These are phyloP conservation scores for Fusarium abutilonis DNA, from an alignment of 2,329 filamentous ascomycete genomes.

Conservation along the genomic window DNA sequence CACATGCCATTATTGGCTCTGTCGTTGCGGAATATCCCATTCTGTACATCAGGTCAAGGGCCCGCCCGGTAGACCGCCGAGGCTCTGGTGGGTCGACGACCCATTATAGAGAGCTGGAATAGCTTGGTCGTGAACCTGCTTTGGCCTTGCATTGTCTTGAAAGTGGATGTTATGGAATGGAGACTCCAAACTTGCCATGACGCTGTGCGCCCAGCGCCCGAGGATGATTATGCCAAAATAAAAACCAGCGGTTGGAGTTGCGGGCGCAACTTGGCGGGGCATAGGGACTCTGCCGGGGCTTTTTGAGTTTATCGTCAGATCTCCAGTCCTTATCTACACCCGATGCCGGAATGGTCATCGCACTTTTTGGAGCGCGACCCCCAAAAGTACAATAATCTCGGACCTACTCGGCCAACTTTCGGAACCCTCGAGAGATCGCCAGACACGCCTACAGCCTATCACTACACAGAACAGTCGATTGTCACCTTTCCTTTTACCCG, in stretches of 20 bases:
- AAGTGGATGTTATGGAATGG: constrained; percentile 17
- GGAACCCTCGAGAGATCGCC: constrained; percentile 2
- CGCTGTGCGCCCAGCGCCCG: background rate
- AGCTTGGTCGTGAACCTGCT: constrained; percentile 37
- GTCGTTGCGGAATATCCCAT: constrained; percentile 34
- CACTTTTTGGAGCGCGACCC: background rate
- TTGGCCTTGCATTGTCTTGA: constrained; percentile 21
- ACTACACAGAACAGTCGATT: background rate
- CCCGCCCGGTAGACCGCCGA: constrained; percentile 31
- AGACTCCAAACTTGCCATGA: constrained; percentile 10
- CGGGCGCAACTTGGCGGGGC: constrained; percentile 31
- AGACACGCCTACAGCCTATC: background rate
- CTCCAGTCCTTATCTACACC: constrained; percentile 41
- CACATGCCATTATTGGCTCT: constrained; percentile 39
- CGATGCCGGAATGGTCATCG: constrained; percentile 36
- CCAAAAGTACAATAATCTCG: background rate
- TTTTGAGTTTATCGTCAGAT: constrained; percentile 35
- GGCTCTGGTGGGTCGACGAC: constrained; percentile 32
- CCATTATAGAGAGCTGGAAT: constrained; percentile 34
- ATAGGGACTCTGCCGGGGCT: constrained; percentile 7
- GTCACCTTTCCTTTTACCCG: constrained; percentile 23
- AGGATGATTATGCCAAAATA: constrained; percentile 1
- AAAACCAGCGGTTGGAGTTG: constrained; percentile 22
- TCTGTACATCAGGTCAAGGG: constrained; percentile 27
- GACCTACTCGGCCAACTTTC: constrained; percentile 15